These are phyloP conservation scores for Cicer arietinum DNA, from an alignment of 306 rosid genomes.

Conservation along the genomic window DNA sequence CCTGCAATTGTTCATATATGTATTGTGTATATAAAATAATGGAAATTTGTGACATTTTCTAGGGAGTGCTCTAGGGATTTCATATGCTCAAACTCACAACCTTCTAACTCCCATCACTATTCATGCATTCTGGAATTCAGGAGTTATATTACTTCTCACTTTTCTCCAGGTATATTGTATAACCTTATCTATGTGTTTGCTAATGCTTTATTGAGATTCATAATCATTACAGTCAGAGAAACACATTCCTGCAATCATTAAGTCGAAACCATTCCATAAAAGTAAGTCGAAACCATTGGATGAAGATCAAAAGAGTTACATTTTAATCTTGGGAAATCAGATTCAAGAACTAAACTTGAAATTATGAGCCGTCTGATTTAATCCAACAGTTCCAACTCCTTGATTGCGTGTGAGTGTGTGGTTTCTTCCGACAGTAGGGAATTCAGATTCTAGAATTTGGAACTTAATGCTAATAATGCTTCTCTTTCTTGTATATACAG, in stretches of 20 bases:
- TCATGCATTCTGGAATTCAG: constrained; percentile 95
- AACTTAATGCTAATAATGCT: constrained; percentile 37
- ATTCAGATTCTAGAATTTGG: not conserved
- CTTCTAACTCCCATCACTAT: constrained; percentile 95
- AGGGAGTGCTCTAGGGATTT: constrained; percentile 90
- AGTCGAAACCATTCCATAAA: not conserved
- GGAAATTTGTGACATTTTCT: constrained; percentile 35
- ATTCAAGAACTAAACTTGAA: not conserved
- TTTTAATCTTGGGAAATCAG: not conserved
- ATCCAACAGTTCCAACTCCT: not conserved
- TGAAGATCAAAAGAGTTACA: not conserved
- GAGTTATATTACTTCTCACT: constrained; percentile 89
- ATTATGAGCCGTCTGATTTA: not conserved
- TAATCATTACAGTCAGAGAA: not conserved
- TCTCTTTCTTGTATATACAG: constrained; percentile 50
- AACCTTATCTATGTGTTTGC: not conserved
- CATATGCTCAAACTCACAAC: constrained; percentile 96
- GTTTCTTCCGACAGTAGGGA: not conserved
- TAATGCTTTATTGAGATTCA: not conserved
- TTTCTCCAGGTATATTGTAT: constrained; percentile 70
- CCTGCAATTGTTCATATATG: constrained; percentile 22
- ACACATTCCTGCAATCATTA: not conserved
- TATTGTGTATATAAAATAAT: constrained; percentile 26
- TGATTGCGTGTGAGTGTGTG: not conserved
- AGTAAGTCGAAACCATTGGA: not conserved